Base-by-base conservation (phyloP, 768 basidiomycete species). In the Suillus subalutaceus region DNA sequence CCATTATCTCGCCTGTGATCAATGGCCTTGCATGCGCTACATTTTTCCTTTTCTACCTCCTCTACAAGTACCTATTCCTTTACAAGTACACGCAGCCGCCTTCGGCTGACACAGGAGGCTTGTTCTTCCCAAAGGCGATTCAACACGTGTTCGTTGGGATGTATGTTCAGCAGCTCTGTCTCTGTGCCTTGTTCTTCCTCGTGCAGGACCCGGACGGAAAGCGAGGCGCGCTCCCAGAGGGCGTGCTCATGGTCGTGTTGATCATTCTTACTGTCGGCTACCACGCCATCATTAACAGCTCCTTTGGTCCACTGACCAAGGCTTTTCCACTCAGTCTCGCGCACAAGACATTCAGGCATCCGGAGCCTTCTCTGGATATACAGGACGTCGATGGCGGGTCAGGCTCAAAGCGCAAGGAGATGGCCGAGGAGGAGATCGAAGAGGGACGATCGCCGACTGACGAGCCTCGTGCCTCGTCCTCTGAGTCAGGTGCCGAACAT, bases 111-210 rank as follows among this genome's bases (percentile, higher is more conserved):
- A 97, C 95, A 0, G 97, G 97, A 44, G 97, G 97, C 0, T 75
- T 93, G 59, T 99, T 97, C 83, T 99, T 95, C 84, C 96, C 96
- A 30, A 93, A 90, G 77, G 97, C 97, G 6, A 87, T 99, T 35
- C 89, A 93, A 59, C 97, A 99, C 73, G 73, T 97, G 38, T 98
- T 99, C 69, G 94, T 96, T 26, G 97, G 97, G 4, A 72, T 99
- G 74, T 99, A 99, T 74, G 84, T 99, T 55, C 87, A 96, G 75
- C 90, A 97, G 75, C 72, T 98, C 59, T 95, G 92, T 74, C 81
- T 97, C 43, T 85, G 86, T 40, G 93, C 92, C 4, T 79, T 98
- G 67, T 97, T 99, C 86, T 98, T 99, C 90, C 84, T 99, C 9
- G 87, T 90, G 1, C 81, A 79, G 63, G 79, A 94, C 69, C 72